Percentiles rank a stretch among this genome's conserved stretches.
phyloP scores from a whole-genome alignment of 768 basidiomycete genomes.

The Saitozyma sp. region DNA sequence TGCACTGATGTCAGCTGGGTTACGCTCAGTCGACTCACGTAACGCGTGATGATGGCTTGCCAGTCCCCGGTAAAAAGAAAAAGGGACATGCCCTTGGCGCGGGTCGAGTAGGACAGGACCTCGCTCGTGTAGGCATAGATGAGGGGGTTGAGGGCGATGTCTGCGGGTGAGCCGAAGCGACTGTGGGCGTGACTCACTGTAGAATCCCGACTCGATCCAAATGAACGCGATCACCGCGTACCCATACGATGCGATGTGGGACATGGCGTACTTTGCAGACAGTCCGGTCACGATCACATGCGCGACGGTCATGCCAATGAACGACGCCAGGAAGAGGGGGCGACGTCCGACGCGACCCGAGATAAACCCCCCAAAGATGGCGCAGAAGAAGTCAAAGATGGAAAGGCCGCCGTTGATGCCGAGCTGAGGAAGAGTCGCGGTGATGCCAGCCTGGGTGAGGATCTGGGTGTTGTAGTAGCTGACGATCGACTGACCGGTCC shows the following conservation, averaged over 20 bases:
- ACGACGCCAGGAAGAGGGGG: slow-evolving; percentile 5
- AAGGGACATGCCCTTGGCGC: slow-evolving; percentile 11
- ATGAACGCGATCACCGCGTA: slow-evolving; percentile 8
- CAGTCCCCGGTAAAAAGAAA: not conserved
- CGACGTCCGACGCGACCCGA: slow-evolving; percentile 6
- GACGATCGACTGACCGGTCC: slow-evolving; percentile 58
- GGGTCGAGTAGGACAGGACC: slow-evolving; percentile 6
- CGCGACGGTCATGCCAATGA: not conserved
- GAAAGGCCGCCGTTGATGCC: slow-evolving; percentile 17
- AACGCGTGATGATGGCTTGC: not conserved
- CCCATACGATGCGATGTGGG: slow-evolving; percentile 4
- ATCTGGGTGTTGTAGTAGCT: slow-evolving; percentile 28
- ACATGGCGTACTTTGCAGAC: slow-evolving; percentile 8
- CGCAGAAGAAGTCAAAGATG: slow-evolving; percentile 10
- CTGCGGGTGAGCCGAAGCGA: not conserved
- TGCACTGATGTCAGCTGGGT: no score
- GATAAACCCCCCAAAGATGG: slow-evolving; percentile 2
- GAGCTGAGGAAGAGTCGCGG: slow-evolving; percentile 8
- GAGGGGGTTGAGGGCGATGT: slow-evolving; percentile 9
- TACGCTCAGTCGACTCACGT: slow-evolving; percentile 2
- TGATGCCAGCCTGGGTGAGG: slow-evolving; percentile 29
- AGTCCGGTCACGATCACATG: slow-evolving; percentile 3
- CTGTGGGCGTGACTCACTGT: not conserved
- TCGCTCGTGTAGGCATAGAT: slow-evolving; percentile 11
- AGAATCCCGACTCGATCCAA: slow-evolving; percentile 10